phyloP scores from a whole-genome alignment of 2,329 filamentous ascomycete species.

The Pestalotiopsis sp. region DNA sequence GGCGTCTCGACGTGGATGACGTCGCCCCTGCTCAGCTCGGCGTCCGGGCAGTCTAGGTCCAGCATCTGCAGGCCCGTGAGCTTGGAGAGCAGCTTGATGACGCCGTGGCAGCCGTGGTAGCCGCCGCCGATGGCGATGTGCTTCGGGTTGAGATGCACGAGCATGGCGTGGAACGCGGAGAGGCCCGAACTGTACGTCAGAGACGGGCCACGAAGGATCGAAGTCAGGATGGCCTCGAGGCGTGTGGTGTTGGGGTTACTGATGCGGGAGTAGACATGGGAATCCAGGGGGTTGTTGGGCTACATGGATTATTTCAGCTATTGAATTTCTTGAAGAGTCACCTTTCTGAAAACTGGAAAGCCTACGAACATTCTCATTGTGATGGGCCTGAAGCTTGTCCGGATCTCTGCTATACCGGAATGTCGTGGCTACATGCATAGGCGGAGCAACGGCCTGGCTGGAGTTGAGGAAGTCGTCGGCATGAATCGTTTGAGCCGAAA shows the following conservation, averaged over 20 bases:
- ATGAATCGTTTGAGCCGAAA: constrained; percentile 77
- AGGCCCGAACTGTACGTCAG: constrained; percentile 86
- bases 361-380: constrained; percentile 57
- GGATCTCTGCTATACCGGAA: constrained; percentile 81
- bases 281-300: constrained; percentile 56
- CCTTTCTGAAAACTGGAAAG: neutral
- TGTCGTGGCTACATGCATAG: constrained; percentile 89
- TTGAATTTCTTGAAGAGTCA: neutral
- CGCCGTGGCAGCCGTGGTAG: constrained; percentile 93
- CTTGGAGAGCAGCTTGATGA: constrained; percentile 73
- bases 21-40: constrained; percentile 74
- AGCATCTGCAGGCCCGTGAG: constrained; percentile 76
- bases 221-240: constrained; percentile 79
- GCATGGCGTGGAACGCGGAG: constrained; percentile 83
- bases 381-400: constrained; percentile 56
- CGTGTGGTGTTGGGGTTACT: constrained; percentile 80
- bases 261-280: constrained; percentile 83
- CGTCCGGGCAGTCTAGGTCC: constrained; percentile 67
- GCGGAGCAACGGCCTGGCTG: constrained; percentile 80
- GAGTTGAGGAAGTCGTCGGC: constrained; percentile 78
- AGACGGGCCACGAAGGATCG: constrained; percentile 69
- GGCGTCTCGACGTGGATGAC: constrained; percentile 92
- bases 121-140: constrained; percentile 81
- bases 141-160: constrained; percentile 82
- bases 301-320: constrained; percentile 25